These are phyloP conservation scores for Pontederia paniculata DNA, from an alignment of 176 grass and related monocot species.

Conservation along the genomic window DNA sequence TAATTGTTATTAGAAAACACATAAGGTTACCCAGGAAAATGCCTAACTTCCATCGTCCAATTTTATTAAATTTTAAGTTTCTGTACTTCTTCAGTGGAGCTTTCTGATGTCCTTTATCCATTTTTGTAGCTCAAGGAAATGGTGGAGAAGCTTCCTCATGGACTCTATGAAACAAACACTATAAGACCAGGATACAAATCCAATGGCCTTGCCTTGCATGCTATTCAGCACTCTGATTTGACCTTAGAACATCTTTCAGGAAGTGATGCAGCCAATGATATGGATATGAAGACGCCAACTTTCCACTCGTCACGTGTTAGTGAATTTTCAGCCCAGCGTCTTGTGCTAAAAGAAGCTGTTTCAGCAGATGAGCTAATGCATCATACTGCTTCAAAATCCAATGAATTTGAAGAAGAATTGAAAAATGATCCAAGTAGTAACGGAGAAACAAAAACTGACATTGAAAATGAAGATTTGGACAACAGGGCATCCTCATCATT, in stretches of 20 bases:
- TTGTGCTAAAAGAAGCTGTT: not conserved
- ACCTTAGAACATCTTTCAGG: conserved; percentile 7
- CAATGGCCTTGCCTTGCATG: conserved; percentile 14
- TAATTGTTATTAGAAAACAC: too few species aligned
- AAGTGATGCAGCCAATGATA: conserved; percentile 19
- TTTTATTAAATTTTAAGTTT: not conserved
- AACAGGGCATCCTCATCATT: conserved; percentile 20
- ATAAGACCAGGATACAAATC: conserved; percentile 15
- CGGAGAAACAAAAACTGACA: conserved; percentile 19
- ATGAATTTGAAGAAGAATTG: conserved; percentile 24
- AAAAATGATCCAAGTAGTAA: conserved; percentile 18
- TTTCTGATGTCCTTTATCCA: not conserved
- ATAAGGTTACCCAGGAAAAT: too few species aligned
- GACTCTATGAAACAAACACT: conserved; percentile 26
- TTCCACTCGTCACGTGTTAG: conserved; percentile 1
- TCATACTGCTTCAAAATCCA: not conserved
- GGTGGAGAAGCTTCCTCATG: conserved; percentile 53
- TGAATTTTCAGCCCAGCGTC: not conserved
- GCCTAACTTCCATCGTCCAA: too few species aligned
- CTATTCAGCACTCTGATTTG: conserved; percentile 22
- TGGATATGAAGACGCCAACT: conserved; percentile 10
- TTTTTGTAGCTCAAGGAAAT: conserved; percentile 73
- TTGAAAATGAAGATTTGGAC: conserved; percentile 38
- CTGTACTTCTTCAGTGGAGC: not conserved
- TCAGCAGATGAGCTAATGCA: not conserved